Conservation (phyloP, 768 basidiomycete genomes). For the Lactarius indigo region DNA sequence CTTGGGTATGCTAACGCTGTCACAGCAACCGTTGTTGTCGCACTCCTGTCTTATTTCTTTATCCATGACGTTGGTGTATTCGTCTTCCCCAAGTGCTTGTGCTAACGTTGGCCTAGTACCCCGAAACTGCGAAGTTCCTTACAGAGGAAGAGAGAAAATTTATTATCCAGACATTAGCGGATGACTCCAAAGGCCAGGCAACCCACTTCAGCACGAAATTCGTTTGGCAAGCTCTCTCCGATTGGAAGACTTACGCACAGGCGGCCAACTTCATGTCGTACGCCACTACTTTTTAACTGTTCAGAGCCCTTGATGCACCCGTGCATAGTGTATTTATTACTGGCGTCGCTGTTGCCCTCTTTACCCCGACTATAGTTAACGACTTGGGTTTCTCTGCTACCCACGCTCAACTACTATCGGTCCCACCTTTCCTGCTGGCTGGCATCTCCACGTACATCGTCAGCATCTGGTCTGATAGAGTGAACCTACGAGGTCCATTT, state of each 20-base stretch:
- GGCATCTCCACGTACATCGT: slow-evolving; percentile 32
- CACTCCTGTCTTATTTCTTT: slow-evolving; percentile 39
- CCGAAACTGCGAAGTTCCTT: slow-evolving; percentile 44
- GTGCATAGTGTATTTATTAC: slow-evolving; percentile 41
- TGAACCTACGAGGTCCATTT: slow-evolving; percentile 46
- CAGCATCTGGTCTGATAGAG: slow-evolving; percentile 36
- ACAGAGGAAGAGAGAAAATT: slow-evolving; percentile 35
- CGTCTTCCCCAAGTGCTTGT: neutral
- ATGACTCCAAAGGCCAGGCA: slow-evolving; percentile 32
- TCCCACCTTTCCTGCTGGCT: slow-evolving; percentile 35
- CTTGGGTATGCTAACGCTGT: neutral
- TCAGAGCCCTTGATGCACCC: neutral
- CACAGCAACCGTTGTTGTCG: slow-evolving; percentile 35
- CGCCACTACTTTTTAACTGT: neutral
- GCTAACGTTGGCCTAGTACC: slow-evolving; percentile 32
- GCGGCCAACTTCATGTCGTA: slow-evolving; percentile 35
- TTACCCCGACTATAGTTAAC: slow-evolving; percentile 35
- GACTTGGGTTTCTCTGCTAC: slow-evolving; percentile 47
- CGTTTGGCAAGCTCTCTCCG: slow-evolving; percentile 35
- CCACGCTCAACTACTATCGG: slow-evolving; percentile 37
- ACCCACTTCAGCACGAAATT: slow-evolving; percentile 35
- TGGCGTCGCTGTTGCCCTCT: slow-evolving; percentile 42
- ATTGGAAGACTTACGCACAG: slow-evolving; percentile 36
- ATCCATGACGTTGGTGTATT: slow-evolving; percentile 36
- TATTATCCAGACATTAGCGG: slow-evolving; percentile 30